Conservation (phyloP, 192 early-diverging fungal species). For the Mortierella hygrophila region DNA sequence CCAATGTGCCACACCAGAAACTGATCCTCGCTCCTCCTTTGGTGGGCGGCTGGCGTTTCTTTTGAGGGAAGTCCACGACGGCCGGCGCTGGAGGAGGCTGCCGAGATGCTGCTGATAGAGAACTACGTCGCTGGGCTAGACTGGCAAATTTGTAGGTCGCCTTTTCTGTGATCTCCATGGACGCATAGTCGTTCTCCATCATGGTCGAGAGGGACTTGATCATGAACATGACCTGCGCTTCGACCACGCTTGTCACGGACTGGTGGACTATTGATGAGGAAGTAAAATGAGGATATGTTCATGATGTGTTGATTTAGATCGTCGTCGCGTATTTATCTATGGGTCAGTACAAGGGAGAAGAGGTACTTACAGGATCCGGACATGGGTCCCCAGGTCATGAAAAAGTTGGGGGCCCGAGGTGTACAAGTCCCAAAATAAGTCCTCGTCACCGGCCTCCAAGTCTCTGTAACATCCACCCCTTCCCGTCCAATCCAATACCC, state of each 20-base stretch:
- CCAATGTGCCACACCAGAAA: constrained; percentile 1
- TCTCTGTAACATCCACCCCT: background rate
- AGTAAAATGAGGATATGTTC: background rate
- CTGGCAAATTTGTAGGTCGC: background rate
- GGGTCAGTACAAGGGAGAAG: background rate
- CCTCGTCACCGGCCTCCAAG: background rate
- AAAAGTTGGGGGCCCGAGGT: constrained; percentile 13
- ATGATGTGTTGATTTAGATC: no score
- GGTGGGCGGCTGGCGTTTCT: background rate
- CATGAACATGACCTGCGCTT: constrained; percentile 23
- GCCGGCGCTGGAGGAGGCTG: background rate
- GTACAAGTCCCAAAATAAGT: constrained; percentile 14
- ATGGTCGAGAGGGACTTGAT: constrained; percentile 17
- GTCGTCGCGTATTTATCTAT: background rate
- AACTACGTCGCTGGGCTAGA: background rate
- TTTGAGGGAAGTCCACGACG: background rate
- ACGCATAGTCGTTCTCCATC: constrained; percentile 18
- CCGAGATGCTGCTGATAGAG: background rate
- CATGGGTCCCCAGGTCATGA: constrained; percentile 14
- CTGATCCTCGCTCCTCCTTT: background rate
- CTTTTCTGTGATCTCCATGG: constrained; percentile 15
- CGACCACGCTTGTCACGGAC: background rate
- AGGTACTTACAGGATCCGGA: constrained; percentile 13
- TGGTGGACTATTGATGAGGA: constrained; percentile 1
- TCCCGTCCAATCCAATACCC: constrained; percentile 11